Evolutionary conservation across 1,139 yeast genomes (phyloP).

Genomic region (Suhomyces atakaporum): DNA sequence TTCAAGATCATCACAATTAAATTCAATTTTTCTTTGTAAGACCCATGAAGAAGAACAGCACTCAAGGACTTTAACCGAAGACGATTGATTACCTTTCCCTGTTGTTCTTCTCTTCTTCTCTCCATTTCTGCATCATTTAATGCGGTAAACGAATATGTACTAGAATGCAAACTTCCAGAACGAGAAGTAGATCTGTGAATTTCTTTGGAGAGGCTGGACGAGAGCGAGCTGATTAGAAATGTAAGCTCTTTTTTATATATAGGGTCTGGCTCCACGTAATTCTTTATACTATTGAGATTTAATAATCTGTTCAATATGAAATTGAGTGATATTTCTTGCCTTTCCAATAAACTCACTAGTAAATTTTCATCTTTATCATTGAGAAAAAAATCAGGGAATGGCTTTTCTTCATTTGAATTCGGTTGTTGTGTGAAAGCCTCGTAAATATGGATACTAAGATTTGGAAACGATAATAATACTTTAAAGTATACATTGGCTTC

Average conservation of each 20-base stretch:
- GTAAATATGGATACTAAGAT: slow-evolving; percentile 19
- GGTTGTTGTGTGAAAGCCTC: slow-evolving; percentile 12
- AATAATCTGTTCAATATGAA: slow-evolving; percentile 32
- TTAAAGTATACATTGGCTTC: slow-evolving; percentile 32
- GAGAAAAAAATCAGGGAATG: slow-evolving; percentile 6
- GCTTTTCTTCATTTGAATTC: slow-evolving; percentile 5
- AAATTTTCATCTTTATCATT: slow-evolving; percentile 13
- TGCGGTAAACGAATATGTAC: slow-evolving; percentile 21
- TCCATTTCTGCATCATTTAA: slow-evolving; percentile 17
- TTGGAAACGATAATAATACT: slow-evolving; percentile 29
- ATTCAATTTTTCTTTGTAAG: slow-evolving; percentile 36
- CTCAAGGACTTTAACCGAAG: slow-evolving; percentile 26
- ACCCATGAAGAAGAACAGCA: slow-evolving; percentile 30
- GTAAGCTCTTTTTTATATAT: slow-evolving; percentile 23
- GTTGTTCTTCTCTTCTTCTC: slow-evolving; percentile 11
- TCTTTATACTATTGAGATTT: slow-evolving; percentile 23
- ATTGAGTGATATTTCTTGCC: slow-evolving; percentile 39
- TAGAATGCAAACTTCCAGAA: slow-evolving; percentile 27
- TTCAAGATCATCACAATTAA: slow-evolving; percentile 28
- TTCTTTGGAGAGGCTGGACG: slow-evolving; percentile 27
- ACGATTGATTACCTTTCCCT: slow-evolving; percentile 10
- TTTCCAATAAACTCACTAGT: slow-evolving; percentile 19
- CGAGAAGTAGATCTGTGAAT: slow-evolving; percentile 29
- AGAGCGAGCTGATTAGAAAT: slow-evolving; percentile 25
- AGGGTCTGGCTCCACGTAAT: slow-evolving; percentile 22